Evolutionary conservation across 2,329 filamentous ascomycete genomes (phyloP), one percentile per base, ranked within the genome.

Genomic region (Venturia effusa): DNA sequence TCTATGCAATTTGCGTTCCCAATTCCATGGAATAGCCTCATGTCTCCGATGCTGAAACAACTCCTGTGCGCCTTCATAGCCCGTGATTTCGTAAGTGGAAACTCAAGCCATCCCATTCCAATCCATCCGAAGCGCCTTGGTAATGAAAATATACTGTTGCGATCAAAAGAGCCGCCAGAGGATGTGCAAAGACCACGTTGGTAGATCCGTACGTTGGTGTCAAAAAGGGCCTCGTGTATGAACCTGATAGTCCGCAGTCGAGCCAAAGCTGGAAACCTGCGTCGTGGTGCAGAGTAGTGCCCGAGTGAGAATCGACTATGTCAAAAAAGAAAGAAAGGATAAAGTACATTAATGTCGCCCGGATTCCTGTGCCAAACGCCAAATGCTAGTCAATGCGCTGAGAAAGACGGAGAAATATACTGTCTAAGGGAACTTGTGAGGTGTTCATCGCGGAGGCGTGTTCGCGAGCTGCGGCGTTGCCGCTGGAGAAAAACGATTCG

Each of bases 1-100:
- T 57, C 51, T 57, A 57, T 34, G 27, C 51, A 57, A 57, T 57
- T 57, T 57, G 51, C 51, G 22, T 51, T 57, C 30, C 51, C 51
- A 57, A 57, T 57, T 30, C 34, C 51, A 34, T 34, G 51, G n/a
- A 37, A 51, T 27, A n/a, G 30, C 51, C 51, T 57, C 30, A 17
- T 17, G 17, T 34, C 7, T 24, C 51, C 30, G 19, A 5, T 32
- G 27, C 27, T 57, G 51, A 57, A 57, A 17, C 45, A 51, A 57
- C 51, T 32, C 51, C 51, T 57, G 51, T 57, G 51, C 51, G n/a
- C 51, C 51, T 34, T 34, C 30, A 22, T 57, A 34, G 51, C 30
- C 51, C 51, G 51, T 57, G 51, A 34, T 27, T 57, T 57, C 51
- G 51, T 57, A 34, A 57, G 27, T 57, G 51, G 51, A 34, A 57